These are phyloP conservation scores for Cutaneotrichosporon dermatis DNA, from an alignment of 1,284 basidiomycete genomes.

Conservation along the genomic window DNA sequence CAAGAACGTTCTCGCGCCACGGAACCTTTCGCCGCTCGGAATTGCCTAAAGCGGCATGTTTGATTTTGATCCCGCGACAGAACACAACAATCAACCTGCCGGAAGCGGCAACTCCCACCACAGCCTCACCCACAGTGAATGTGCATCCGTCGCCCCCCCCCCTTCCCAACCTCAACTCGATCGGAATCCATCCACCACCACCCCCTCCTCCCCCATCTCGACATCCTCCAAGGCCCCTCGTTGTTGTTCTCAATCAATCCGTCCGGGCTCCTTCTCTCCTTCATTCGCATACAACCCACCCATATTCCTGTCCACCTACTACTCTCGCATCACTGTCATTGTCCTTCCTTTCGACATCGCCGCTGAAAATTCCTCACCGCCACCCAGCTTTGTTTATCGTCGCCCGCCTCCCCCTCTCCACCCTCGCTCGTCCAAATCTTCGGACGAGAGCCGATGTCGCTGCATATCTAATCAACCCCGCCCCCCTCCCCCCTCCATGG, in stretches of 20 bases:
- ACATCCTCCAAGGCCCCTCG: too few relatives aligned
- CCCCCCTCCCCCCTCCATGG: background rate
- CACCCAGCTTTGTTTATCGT: background rate
- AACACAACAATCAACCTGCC: background rate
- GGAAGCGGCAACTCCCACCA: too few relatives aligned
- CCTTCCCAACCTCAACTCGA: too few relatives aligned
- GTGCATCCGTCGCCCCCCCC: too few relatives aligned
- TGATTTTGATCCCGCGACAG: background rate
- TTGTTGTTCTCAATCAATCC: too few relatives aligned
- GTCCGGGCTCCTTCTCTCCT: background rate
- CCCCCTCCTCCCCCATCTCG: too few relatives aligned
- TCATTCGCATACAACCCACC: background rate
- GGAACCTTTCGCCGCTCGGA: background rate
- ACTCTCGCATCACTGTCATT: background rate
- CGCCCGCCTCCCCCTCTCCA: background rate
- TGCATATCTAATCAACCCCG: too few relatives aligned
- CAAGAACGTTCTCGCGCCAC: constrained; percentile 2
- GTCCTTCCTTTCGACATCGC: background rate
- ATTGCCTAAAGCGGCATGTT: constrained; percentile 4
- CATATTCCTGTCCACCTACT: background rate
- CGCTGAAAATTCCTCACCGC: background rate
- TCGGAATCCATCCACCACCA: too few relatives aligned
- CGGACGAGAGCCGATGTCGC: too few relatives aligned
- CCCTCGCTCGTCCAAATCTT: background rate
- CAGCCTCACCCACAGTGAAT: too few relatives aligned